Base-by-base conservation (phyloP, 805 yeast genomes). In the Metschnikowia matae region DNA sequence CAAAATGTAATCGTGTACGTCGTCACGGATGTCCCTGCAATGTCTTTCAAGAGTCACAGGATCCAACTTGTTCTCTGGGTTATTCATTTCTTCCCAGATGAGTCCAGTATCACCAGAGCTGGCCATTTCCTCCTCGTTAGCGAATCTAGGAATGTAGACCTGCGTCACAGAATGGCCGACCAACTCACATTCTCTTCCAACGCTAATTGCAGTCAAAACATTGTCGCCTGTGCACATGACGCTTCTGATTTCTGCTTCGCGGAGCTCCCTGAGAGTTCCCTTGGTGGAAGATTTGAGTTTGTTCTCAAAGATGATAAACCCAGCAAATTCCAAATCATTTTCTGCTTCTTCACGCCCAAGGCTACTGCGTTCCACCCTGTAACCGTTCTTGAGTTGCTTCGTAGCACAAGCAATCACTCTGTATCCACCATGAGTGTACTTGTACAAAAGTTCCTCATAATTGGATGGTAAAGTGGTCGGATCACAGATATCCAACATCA, bases 181-280 rank as follows among this genome's bases (percentile, higher is more conserved):
- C 54, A 94, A 72, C 2, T 82, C 84, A 63, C 96, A 88, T 62
- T 92, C 97, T 52, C 82, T 78, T 3, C 87, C 96, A 15, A 94
- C 99, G 67, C 96, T 87, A 18, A 94, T 81, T 0, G 98, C 99
- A 0, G 99, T 94, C 50, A 94, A 71, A 17, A 94, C 82, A 63
- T 94, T 94, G 66, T 94, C 99, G 48, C 99, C 99, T 0, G 99
- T 94, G 67, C 99, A 94, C 99, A 94, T 94, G 29, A 90, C 72
- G 0, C 94, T 87, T 58, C 97, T 75, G 45, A 94, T 77, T 20
- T 80, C 75, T 0, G 99, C 97, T 5, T 73, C 74, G 20, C 72
- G 71, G 45, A 94, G 73, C 51, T 80, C 76, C 11, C 66, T 55
- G 45, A 94, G 74, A 0, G 91, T 88, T 0, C 71, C 67, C 7